Evolutionary conservation across 1,284 basidiomycete species (phyloP), one percentile per base, ranked within the genome.

Genomic region (Leccinum subrobustum): DNA sequence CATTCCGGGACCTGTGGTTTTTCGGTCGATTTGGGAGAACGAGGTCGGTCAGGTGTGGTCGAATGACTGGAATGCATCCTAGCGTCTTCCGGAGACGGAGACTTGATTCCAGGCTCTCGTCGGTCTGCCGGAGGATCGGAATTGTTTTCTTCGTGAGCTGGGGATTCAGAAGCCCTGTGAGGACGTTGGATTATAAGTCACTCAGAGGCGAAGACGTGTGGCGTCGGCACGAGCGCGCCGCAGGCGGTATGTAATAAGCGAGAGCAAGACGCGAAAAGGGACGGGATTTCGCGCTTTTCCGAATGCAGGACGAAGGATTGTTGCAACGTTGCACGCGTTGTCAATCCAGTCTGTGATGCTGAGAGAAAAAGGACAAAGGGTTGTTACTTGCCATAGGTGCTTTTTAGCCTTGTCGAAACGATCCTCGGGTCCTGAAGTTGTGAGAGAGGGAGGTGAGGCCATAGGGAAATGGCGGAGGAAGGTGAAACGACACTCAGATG

Each of bases 341-440:
- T 56, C 33, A 54, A 52, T 37, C 51, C 58, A 56, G 48, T 50
- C 25, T 20, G 18, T 57, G 50, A 52, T 18, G 42, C 53, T 29
- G 51, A 56, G 61, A 65, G 55, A 57, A 57, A 54, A 54, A 59
- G 42, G 39, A 57, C 50, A 51, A 44, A 51, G 56, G 2, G 50
- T n/a, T 33, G 60, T 52, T 53, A 75, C 72, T 76, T 65, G 64
- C 72, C 72, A 73, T 61, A 73, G 27, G 48, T 73, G 72, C 54
- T 73, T 73, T 70, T 76, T 73, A 27, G 74, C 74, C 60, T 76
- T 73, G 72, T 74, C 62, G 31, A 74, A 73, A 42, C 71, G 67
- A 50, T 76, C 74, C 37, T 75, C 73, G 55, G 63, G 11, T 51
- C 65, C 69, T 44, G 57, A 57, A 18, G 57, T 25, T 56, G 64